Evolutionary conservation across 345 rosid species (phyloP).

Genomic region (Atalantia buxifolia): DNA sequence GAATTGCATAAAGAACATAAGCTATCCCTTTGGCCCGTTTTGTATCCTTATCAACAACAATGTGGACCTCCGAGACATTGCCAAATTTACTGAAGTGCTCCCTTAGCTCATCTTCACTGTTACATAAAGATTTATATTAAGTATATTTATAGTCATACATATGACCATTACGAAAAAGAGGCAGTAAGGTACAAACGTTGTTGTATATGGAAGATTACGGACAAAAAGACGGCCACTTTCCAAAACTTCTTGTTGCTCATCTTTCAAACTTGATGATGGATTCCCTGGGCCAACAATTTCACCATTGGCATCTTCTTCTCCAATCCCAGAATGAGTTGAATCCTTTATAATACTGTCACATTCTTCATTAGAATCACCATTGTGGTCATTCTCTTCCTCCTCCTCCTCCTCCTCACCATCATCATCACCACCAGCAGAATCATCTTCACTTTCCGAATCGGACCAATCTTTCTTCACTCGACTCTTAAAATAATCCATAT

Average conservation of each 20-base stretch:
- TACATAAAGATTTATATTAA: constrained; percentile 6
- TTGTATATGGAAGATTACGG: constrained; percentile 74
- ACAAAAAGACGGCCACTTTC: constrained; percentile 73
- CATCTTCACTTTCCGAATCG: constrained; percentile 59
- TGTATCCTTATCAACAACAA: constrained; percentile 87
- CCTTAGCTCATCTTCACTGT: constrained; percentile 87
- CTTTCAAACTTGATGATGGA: constrained; percentile 27
- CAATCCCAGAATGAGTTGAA: constrained; percentile 22
- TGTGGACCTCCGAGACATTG: constrained; percentile 62
- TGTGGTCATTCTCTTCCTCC: constrained; percentile 18
- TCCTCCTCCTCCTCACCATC: constrained; percentile 22
- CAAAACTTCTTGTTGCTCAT: constrained; percentile 38
- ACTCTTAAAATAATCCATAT: constrained; percentile 90
- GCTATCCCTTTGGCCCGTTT: constrained; percentile 92
- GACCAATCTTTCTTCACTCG: constrained; percentile 71
- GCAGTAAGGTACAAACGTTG: constrained; percentile 44
- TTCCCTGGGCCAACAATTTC: constrained; percentile 32
- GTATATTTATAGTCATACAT: background rate
- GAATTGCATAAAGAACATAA: constrained; percentile 54
- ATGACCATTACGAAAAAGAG: background rate
- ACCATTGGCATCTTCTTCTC: constrained; percentile 38
- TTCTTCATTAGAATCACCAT: constrained; percentile 16
- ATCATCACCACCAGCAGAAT: constrained; percentile 18
- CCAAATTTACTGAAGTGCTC: constrained; percentile 71
- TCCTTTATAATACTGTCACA: constrained; percentile 11